These are phyloP conservation scores for Canariomyces notabilis DNA, from an alignment of 2,329 filamentous ascomycete species.

Conservation along the genomic window DNA sequence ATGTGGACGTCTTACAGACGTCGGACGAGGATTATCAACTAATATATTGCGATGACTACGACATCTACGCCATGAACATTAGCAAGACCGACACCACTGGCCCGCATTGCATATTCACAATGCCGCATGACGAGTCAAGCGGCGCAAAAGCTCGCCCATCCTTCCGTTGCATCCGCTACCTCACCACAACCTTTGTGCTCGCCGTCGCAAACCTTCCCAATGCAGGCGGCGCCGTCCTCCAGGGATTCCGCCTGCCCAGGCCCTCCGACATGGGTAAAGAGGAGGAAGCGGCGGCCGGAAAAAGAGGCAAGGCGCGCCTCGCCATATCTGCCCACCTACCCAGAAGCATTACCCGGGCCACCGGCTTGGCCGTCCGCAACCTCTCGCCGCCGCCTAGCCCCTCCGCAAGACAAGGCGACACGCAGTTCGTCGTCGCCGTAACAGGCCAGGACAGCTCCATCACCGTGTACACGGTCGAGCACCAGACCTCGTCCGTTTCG, in stretches of 20 bases:
- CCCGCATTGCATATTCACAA: constrained; percentile 52
- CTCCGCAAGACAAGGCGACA: constrained; percentile 52
- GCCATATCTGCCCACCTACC: constrained; percentile 55
- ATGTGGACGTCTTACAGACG: constrained; percentile 64
- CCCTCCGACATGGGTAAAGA: constrained; percentile 13
- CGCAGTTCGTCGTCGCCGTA: constrained; percentile 76
- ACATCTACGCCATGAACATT: constrained; percentile 64
- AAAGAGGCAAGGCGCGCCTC: constrained; percentile 40
- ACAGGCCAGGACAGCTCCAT: constrained; percentile 77
- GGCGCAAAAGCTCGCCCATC: constrained; percentile 41
- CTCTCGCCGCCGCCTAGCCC: constrained; percentile 53
- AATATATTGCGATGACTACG: constrained; percentile 72
- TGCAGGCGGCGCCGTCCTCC: constrained; percentile 51
- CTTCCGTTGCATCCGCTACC: constrained; percentile 55
- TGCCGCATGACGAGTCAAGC: constrained; percentile 40
- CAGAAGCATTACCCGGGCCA: constrained; percentile 64
- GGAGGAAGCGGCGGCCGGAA: background rate
- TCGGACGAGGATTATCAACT: constrained; percentile 62
- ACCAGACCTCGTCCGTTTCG: constrained; percentile 39
- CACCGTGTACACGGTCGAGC: constrained; percentile 71
- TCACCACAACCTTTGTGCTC: constrained; percentile 53
- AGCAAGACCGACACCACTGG: constrained; percentile 40
- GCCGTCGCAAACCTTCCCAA: constrained; percentile 56
- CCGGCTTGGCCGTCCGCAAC: constrained; percentile 70
- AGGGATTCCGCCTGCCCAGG: constrained; percentile 50